A percentile compares a stretch with the other conserved stretches of the same genome.
phyloP scores from a whole-genome alignment of 1,284 basidiomycete species.

The Tylopilus sp. region DNA sequence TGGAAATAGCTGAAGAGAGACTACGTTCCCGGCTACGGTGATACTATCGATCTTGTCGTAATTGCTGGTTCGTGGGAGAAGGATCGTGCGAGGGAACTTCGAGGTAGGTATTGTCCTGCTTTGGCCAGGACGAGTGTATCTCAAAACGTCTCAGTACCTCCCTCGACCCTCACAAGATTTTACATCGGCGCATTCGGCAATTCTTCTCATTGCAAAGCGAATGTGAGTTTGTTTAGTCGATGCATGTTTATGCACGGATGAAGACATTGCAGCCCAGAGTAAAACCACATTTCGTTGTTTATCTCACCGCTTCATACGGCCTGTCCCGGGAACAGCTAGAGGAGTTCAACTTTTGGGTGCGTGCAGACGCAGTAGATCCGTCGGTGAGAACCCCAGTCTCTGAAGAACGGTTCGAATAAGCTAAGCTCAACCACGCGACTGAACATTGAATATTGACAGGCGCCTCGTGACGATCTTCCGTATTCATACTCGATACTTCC shows the following conservation, averaged over 20 bases:
- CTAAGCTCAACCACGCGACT: constrained; percentile 10
- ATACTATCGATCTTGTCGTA: constrained; percentile 73
- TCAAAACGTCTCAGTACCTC: constrained; percentile 50
- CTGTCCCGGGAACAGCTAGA: constrained; percentile 63
- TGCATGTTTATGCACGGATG: not conserved
- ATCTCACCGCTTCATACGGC: constrained; percentile 76
- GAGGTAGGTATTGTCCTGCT: constrained; percentile 46
- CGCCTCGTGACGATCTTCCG: constrained; percentile 34
- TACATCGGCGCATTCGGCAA: constrained; percentile 64
- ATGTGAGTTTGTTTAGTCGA: constrained; percentile 35
- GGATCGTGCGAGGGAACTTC: constrained; percentile 67
- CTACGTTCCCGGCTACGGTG: constrained; percentile 79
- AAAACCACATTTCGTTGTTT: constrained; percentile 63
- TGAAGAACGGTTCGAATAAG: not conserved
- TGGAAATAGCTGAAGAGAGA: constrained; percentile 57
- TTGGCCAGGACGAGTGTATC: not conserved
- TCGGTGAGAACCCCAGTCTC: constrained; percentile 15
- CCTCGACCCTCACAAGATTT: constrained; percentile 72
- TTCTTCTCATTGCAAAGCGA: constrained; percentile 31
- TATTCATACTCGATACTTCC: constrained; percentile 52
- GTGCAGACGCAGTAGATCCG: constrained; percentile 39
- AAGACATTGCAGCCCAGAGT: constrained; percentile 33
- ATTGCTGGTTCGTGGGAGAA: constrained; percentile 78
- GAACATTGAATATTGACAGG: constrained; percentile 19
- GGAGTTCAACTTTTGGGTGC: constrained; percentile 63